Evolutionary conservation across 2,329 filamentous ascomycete genomes (phyloP).

Genomic region (Colletotrichum sp.): DNA sequence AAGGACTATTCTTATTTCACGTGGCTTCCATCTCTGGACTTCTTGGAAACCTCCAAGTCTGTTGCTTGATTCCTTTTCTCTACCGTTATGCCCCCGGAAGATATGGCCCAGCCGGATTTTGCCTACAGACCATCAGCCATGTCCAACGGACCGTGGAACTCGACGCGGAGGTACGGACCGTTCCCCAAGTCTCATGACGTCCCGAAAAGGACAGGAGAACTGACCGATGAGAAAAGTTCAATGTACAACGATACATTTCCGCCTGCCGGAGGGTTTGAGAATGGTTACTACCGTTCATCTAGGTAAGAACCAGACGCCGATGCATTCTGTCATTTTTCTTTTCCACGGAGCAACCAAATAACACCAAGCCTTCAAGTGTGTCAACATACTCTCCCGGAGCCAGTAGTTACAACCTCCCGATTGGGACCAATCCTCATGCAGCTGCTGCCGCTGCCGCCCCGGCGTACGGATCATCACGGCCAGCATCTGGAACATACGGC

Average conservation of each 20-base stretch:
- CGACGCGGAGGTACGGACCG: slow-evolving; percentile 56
- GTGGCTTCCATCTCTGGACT: slow-evolving; percentile 19
- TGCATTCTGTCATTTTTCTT: neutral
- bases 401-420: slow-evolving; percentile 35
- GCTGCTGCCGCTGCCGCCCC: slow-evolving; percentile 41
- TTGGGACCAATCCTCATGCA: slow-evolving; percentile 39
- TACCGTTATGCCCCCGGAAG: slow-evolving; percentile 39
- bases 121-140: slow-evolving; percentile 51
- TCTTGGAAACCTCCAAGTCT: neutral
- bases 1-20: slow-evolving; percentile 24
- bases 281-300: slow-evolving; percentile 37
- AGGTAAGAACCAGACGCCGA: slow-evolving; percentile 37
- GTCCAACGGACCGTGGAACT: slow-evolving; percentile 54
- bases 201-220: slow-evolving; percentile 9
- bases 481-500: slow-evolving; percentile 43
- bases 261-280: slow-evolving; percentile 37
- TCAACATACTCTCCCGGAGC: slow-evolving; percentile 38
- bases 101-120: slow-evolving; percentile 53
- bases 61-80: slow-evolving; percentile 20
- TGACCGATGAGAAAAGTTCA: slow-evolving; percentile 29
- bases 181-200: neutral
- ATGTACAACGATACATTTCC: slow-evolving; percentile 38
- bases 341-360: slow-evolving; percentile 26
- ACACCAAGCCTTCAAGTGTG: slow-evolving; percentile 45
- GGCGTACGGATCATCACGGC: slow-evolving; percentile 44